Conservation (phyloP, 805 yeast species). For the Cyberlindnera americana region DNA sequence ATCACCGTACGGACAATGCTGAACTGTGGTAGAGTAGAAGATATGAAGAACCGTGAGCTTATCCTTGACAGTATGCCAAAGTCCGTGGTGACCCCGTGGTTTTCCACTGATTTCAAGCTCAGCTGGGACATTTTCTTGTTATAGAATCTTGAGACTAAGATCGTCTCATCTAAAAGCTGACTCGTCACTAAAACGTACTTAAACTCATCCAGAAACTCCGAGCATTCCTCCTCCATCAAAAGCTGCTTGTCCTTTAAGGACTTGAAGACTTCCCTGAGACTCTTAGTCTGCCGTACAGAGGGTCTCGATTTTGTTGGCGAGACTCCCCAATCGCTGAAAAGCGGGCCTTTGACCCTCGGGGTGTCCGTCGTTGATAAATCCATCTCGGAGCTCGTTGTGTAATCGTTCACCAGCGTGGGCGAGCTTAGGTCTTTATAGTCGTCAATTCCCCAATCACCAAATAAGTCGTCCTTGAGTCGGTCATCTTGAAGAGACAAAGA, state of each 20-base stretch:
- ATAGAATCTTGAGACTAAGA: slow-evolving; percentile 26
- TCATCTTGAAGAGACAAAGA: slow-evolving; percentile 1
- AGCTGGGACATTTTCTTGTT: slow-evolving; percentile 13
- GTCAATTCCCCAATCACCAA: slow-evolving; percentile 29
- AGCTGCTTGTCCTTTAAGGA: slow-evolving; percentile 6
- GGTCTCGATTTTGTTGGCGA: slow-evolving; percentile 18
- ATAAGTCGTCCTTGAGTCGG: slow-evolving; percentile 7
- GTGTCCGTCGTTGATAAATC: slow-evolving; percentile 9
- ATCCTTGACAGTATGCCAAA: slow-evolving; percentile 4
- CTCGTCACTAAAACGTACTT: slow-evolving; percentile 48
- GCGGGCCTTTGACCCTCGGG: slow-evolving; percentile 3
- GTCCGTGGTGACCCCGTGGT: slow-evolving; percentile 2
- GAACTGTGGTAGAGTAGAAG: slow-evolving; percentile 1
- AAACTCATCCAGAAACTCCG: slow-evolving; percentile 45
- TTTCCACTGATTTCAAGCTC: not conserved
- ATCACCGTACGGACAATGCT: slow-evolving; percentile 1
- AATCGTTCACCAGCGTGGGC: slow-evolving; percentile 26
- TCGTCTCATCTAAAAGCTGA: slow-evolving; percentile 41
- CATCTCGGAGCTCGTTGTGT: slow-evolving; percentile 9
- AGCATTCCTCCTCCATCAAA: slow-evolving; percentile 9
- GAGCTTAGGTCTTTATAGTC: slow-evolving; percentile 20
- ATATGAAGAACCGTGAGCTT: slow-evolving; percentile 1
- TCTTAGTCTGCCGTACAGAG: slow-evolving; percentile 2
- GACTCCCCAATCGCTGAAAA: slow-evolving; percentile 19
- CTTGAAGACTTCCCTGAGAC: slow-evolving; percentile 2